Evolutionary conservation across 179 eudicot species (phyloP).

Genomic region (Beta macrorhiza): DNA sequence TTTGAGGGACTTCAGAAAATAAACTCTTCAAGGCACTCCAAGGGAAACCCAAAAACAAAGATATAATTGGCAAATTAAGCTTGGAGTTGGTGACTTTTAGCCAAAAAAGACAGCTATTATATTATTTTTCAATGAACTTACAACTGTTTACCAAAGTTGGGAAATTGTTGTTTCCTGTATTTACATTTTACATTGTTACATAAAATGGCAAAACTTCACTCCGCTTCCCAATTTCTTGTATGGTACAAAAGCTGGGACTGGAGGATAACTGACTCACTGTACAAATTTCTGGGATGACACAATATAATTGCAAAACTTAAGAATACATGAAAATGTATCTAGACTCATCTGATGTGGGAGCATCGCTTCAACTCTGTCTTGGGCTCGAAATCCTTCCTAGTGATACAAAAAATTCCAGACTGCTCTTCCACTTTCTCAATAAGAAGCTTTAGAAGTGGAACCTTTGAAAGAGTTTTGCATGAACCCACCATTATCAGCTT

Average conservation of each 20-base stretch:
- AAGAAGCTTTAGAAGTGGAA: conserved; percentile 86
- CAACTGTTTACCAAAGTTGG: not conserved
- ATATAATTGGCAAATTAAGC: too few species aligned
- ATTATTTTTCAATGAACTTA: not conserved
- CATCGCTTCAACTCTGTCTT: conserved; percentile 65
- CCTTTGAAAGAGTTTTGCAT: conserved; percentile 70
- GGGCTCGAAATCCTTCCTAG: conserved; percentile 54
- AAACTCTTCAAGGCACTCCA: too few species aligned
- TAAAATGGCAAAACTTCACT: not conserved
- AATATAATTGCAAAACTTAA: conserved; percentile 10
- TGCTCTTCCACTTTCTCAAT: conserved; percentile 81
- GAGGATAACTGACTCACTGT: not conserved
- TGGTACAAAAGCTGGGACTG: not conserved
- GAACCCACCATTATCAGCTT: conserved; percentile 97
- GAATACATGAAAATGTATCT: conserved; percentile 21
- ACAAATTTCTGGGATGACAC: conserved; percentile 5
- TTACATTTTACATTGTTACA: conserved; percentile 7
- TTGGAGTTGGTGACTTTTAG: not conserved
- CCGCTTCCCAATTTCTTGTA: not conserved
- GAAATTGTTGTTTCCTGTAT: not conserved
- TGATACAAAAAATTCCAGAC: conserved; percentile 53
- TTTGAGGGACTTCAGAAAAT: too few species aligned
- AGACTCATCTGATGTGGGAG: conserved; percentile 40
- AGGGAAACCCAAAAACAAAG: too few species aligned
- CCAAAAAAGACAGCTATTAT: not conserved